These are phyloP conservation scores for Alternaria brassicae DNA, from an alignment of 2,329 filamentous ascomycete genomes.

Conservation along the genomic window DNA sequence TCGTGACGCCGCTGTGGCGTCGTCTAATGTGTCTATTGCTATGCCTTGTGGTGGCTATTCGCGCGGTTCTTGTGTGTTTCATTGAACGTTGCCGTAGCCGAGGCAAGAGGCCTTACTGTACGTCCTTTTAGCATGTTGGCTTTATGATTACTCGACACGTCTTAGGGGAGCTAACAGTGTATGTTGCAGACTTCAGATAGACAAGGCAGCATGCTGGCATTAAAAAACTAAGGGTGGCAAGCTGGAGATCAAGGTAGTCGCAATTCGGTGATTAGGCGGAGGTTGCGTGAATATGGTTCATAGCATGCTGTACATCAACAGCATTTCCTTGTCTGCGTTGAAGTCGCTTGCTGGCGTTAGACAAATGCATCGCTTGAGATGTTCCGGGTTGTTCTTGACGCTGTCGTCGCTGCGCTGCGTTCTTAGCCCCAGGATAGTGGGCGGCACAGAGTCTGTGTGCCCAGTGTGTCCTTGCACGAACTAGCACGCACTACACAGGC, in stretches of 20 bases:
- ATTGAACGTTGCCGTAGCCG: background rate
- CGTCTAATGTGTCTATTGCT: background rate
- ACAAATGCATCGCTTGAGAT: background rate
- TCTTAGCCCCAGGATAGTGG: background rate
- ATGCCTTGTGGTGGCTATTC: background rate
- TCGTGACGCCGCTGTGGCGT: background rate
- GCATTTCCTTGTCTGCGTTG: background rate
- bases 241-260: background rate
- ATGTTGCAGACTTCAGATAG: background rate
- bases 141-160: background rate
- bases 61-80: background rate
- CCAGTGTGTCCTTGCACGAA: conserved; percentile 1
- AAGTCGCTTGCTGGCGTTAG: background rate
- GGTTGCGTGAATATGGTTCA: background rate
- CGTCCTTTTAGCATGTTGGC: background rate
- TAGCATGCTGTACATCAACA: background rate
- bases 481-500: background rate
- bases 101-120: background rate
- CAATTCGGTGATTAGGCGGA: background rate
- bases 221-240: background rate
- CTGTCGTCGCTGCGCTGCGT: background rate
- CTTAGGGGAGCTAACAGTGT: background rate
- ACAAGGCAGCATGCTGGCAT: background rate
- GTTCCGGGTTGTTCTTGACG: background rate
- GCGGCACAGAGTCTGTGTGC: background rate